Conservation (phyloP, 768 basidiomycete species). For the Cantharellus cinnabarinus region DNA sequence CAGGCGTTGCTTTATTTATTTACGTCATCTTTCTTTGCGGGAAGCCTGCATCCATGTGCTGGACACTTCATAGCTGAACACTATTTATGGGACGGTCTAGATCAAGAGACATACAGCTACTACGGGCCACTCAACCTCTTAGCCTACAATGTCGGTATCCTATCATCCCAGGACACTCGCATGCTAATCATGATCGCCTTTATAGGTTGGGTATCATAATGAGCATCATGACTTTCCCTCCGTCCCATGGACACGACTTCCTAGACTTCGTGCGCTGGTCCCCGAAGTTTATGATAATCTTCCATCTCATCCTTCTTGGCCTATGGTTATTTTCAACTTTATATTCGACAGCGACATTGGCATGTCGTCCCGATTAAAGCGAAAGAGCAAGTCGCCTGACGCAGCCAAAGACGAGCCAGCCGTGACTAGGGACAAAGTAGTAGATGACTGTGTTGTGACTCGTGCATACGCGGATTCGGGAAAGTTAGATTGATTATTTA, state of each 20-base stretch:
- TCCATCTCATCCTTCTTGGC: constrained; percentile 81
- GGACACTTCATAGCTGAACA: constrained; percentile 98
- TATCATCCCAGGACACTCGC: constrained; percentile 1
- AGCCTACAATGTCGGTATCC: constrained; percentile 66
- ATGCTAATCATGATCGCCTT: neutral
- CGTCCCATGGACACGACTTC: constrained; percentile 83
- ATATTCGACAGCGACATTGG: constrained; percentile 80
- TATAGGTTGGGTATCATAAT: constrained; percentile 91
- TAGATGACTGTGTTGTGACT: neutral
- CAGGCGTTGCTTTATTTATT: constrained; percentile 52
- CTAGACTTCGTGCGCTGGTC: constrained; percentile 60
- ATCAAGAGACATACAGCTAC: constrained; percentile 93
- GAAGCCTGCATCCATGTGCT: constrained; percentile 85
- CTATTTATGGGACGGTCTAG: constrained; percentile 79
- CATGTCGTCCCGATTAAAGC: constrained; percentile 70
- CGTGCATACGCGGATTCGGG: neutral
- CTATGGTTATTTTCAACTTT: constrained; percentile 86
- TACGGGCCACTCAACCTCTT: constrained; percentile 80
- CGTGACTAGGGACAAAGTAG: neutral
- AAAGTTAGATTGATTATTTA: neutral
- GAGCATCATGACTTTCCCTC: constrained; percentile 99
- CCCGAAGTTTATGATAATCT: constrained; percentile 82
- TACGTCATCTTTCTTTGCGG: constrained; percentile 86
- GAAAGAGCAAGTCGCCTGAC: neutral
- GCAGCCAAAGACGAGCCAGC: neutral